These are phyloP conservation scores for Schwanniomyces etchellsii DNA, from an alignment of 1,139 yeast genomes.

Conservation along the genomic window DNA sequence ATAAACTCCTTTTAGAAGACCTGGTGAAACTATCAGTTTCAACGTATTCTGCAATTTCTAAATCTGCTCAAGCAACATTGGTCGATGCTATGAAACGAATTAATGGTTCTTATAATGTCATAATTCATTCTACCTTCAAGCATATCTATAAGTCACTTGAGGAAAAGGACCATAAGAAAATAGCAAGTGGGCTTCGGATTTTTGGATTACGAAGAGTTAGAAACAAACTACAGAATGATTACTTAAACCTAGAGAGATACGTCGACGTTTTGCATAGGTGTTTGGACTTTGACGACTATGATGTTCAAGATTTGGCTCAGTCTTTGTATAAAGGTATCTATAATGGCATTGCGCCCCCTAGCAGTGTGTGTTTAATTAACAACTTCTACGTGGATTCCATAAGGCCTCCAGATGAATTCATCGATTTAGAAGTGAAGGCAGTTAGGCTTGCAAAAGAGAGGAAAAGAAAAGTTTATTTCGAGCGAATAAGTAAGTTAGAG, in stretches of 20 bases:
- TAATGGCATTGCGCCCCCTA: conserved; percentile 49
- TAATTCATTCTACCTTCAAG: conserved; percentile 45
- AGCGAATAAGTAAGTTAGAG: conserved; percentile 39
- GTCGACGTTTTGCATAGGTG: conserved; percentile 51
- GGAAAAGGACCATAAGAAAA: conserved; percentile 47
- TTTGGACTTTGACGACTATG: conserved; percentile 51
- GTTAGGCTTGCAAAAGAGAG: conserved; percentile 54
- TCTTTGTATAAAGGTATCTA: conserved; percentile 44
- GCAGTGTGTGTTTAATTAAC: conserved; percentile 53
- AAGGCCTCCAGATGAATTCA: conserved; percentile 58
- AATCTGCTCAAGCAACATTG: conserved; percentile 66
- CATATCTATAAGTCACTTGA: conserved; percentile 49
- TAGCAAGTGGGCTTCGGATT: conserved; percentile 64
- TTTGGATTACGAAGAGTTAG: conserved; percentile 50
- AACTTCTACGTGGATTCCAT: conserved; percentile 40
- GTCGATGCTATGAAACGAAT: conserved; percentile 70
- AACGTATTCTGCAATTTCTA: conserved; percentile 62
- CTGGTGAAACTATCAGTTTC: conserved; percentile 67
- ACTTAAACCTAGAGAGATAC: conserved; percentile 42
- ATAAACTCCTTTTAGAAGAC: conserved; percentile 60
- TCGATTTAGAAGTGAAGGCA: conserved; percentile 51
- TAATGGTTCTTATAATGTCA: conserved; percentile 57
- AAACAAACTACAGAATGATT: conserved; percentile 54
- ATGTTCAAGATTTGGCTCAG: conserved; percentile 49
- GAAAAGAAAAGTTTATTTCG: conserved; percentile 42